phyloP scores from a whole-genome alignment of 73 alveolate species.

The Paramecium pentaurelia region DNA sequence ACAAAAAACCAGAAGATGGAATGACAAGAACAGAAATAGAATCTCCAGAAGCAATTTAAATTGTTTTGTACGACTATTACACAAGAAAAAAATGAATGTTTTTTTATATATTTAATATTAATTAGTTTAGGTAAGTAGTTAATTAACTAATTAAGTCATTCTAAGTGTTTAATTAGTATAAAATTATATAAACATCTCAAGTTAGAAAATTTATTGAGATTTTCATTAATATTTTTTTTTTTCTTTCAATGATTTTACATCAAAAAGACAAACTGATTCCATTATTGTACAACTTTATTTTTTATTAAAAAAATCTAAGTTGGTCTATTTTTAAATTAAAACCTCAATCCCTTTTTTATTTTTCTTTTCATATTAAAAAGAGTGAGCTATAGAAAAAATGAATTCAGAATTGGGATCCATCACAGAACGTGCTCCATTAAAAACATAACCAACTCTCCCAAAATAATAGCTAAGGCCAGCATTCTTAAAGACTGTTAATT shows the following conservation, averaged over 20 bases:
- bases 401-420: neutral
- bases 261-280: neutral
- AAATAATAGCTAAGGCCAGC: neutral
- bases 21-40: slow-evolving; percentile 86
- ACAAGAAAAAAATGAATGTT: slow-evolving; percentile 77
- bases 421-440: slow-evolving; percentile 17
- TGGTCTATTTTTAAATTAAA: neutral
- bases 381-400: neutral
- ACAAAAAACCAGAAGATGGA: slow-evolving; percentile 91
- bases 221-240: neutral
- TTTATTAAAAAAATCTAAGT: neutral
- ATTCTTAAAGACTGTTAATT: neutral
- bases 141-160: neutral
- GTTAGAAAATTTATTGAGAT: neutral
- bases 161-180: neutral
- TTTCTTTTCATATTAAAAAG: neutral
- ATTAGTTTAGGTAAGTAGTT: neutral
- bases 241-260: neutral
- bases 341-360: neutral
- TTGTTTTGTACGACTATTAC: slow-evolving; percentile 85
- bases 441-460: neutral
- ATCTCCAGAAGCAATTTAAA: slow-evolving; percentile 79
- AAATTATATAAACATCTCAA: neutral
- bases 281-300: neutral
- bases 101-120: neutral